These are phyloP conservation scores for Ceratocystis ficicola DNA, from an alignment of 2,329 filamentous ascomycete species.

Conservation along the genomic window DNA sequence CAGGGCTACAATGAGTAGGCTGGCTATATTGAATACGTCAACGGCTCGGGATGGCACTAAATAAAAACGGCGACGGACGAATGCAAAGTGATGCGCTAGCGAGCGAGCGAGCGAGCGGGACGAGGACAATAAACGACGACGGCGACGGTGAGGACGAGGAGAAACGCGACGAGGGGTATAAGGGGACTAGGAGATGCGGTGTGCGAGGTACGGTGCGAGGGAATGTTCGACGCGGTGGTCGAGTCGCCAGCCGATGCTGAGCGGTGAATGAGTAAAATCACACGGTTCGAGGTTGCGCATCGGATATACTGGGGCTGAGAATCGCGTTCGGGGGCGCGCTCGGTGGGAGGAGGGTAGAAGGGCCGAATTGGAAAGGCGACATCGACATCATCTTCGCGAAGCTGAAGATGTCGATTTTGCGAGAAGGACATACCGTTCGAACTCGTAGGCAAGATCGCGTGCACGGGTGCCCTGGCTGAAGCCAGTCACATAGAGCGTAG, in stretches of 20 bases:
- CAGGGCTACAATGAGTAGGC: conserved; percentile 10
- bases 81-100: conserved; percentile 6
- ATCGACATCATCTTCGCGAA: conserved; percentile 16
- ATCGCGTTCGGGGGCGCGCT: not conserved
- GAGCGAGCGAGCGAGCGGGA: conserved; percentile 2
- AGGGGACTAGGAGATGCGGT: not conserved
- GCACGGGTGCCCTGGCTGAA: conserved; percentile 98
- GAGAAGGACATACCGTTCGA: conserved; percentile 86
- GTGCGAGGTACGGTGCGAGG: conserved; percentile 4
- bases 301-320: conserved; percentile 8
- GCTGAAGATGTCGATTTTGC: conserved; percentile 14
- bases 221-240: conserved; percentile 10
- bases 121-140: conserved; percentile 11
- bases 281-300: conserved; percentile 7
- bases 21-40: not conserved
- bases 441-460: conserved; percentile 98
- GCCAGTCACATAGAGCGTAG: conserved; percentile 95
- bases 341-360: conserved; percentile 11
- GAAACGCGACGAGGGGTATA: conserved; percentile 5
- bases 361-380: conserved; percentile 12
- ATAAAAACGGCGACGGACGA: conserved; percentile 12
- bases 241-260: conserved; percentile 5
- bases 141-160: conserved; percentile 7
- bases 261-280: conserved; percentile 4
- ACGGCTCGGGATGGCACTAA: conserved; percentile 8